A percentile compares a stretch with the other conserved stretches of the same genome.
These are phyloP conservation scores for Neofusicoccum umdonicola DNA, from an alignment of 2,329 filamentous ascomycete genomes.

Conservation along the genomic window DNA sequence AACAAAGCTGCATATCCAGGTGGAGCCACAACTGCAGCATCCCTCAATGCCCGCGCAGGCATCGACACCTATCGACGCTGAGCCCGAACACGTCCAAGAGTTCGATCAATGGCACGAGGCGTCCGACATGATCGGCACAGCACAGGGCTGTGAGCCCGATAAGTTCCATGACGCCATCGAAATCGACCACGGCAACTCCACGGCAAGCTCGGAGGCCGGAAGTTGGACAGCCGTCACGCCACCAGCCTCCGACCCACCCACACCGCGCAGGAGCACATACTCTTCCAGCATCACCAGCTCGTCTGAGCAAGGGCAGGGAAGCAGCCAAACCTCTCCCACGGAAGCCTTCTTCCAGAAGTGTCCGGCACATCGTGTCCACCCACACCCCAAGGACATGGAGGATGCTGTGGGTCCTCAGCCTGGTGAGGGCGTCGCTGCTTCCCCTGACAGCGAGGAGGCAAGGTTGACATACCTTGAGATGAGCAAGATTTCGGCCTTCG, in stretches of 20 bases:
- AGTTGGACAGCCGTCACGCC: constrained; percentile 14
- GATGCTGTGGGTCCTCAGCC: constrained; percentile 28
- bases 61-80: neutral
- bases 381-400: constrained; percentile 34
- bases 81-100: neutral
- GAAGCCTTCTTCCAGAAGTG: neutral
- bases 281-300: constrained; percentile 6
- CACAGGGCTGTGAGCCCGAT: neutral
- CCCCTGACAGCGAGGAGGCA: constrained; percentile 31
- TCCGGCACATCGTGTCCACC: constrained; percentile 27
- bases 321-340: neutral
- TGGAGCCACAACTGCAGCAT: neutral
- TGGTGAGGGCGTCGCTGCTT: constrained; percentile 37
- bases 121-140: neutral
- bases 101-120: constrained; percentile 15
- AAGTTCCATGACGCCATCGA: constrained; percentile 7
- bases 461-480: constrained; percentile 38
- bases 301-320: constrained; percentile 18
- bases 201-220: constrained; percentile 1
- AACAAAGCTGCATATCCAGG: neutral
- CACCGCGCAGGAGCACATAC: constrained; percentile 7
- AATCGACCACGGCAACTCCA: neutral
- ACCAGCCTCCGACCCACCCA: constrained; percentile 7
- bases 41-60: neutral
- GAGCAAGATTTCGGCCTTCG: constrained; percentile 26